A percentile compares a stretch with the other conserved stretches of the same genome.
These are phyloP conservation scores for Lachancea sp. DNA, from an alignment of 805 yeast species.

Conservation along the genomic window DNA sequence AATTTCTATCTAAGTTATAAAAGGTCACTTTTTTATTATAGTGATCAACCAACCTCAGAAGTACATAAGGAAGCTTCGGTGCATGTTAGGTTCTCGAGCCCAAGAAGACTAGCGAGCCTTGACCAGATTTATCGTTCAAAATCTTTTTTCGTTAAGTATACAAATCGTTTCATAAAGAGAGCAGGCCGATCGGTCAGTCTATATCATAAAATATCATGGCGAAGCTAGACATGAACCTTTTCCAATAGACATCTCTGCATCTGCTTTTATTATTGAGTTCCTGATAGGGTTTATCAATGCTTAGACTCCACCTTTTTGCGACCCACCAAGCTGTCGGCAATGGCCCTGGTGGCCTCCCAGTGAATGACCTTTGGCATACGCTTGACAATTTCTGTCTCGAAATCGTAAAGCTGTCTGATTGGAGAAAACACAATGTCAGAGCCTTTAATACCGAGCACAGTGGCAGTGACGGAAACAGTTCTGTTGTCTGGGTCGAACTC, in stretches of 20 bases:
- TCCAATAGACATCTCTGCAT: background rate
- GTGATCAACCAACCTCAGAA: too few relatives aligned
- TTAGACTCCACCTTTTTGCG: conserved; percentile 38
- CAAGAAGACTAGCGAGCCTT: too few relatives aligned
- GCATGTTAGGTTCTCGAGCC: too few relatives aligned
- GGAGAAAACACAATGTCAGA: conserved; percentile 71
- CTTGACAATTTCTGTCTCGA: conserved; percentile 69
- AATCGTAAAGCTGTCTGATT: conserved; percentile 72
- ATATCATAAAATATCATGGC: conserved; percentile 9
- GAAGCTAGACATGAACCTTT: background rate
- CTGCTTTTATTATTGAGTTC: too few relatives aligned
- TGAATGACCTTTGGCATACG: conserved; percentile 87
- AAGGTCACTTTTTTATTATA: background rate
- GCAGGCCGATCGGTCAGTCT: conserved; percentile 8
- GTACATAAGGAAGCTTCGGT: too few relatives aligned
- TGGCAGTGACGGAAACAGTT: conserved; percentile 49
- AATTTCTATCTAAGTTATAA: background rate
- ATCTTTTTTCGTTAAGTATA: conserved; percentile 8
- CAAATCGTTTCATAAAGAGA: conserved; percentile 6
- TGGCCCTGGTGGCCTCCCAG: conserved; percentile 71
- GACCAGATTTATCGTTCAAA: background rate
- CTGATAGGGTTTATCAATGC: background rate
- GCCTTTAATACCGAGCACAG: conserved; percentile 76
- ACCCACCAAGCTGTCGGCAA: conserved; percentile 81
- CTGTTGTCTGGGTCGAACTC: conserved; percentile 27